phyloP scores from a whole-genome alignment of 495 filamentous ascomycete genomes.

The Penicillium ochrochloron region DNA sequence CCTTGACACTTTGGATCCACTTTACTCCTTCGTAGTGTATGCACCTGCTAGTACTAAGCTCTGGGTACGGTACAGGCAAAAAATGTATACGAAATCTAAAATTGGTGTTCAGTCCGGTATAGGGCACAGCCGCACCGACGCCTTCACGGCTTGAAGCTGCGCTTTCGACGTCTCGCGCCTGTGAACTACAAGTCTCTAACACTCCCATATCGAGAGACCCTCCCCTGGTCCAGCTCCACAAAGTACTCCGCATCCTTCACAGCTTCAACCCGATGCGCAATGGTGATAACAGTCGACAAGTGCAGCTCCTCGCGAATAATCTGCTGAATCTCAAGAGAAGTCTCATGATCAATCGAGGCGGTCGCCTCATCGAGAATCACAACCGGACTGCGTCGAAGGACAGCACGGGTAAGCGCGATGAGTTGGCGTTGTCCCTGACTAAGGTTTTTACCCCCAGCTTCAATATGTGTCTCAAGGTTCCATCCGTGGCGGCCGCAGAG shows the following conservation, averaged over 20 bases:
- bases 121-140: too few species aligned
- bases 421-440: conserved; percentile 67
- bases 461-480: conserved; percentile 58
- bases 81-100: neutral
- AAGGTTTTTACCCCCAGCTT: conserved; percentile 61
- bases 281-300: conserved; percentile 82
- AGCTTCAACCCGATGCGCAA: conserved; percentile 82
- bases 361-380: conserved; percentile 80
- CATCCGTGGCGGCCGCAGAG: conserved; percentile 58
- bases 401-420: conserved; percentile 61
- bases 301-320: conserved; percentile 74
- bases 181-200: conserved; percentile 30
- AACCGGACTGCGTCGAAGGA: conserved; percentile 61
- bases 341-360: conserved; percentile 81
- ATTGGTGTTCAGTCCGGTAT: too few species aligned
- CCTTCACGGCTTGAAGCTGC: too few species aligned
- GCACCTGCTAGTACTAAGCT: neutral
- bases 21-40: conserved; percentile 1
- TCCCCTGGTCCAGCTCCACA: conserved; percentile 70
- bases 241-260: conserved; percentile 77
- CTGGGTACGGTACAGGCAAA: too few species aligned
- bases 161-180: too few species aligned
- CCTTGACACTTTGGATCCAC: neutral
- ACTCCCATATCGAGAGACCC: conserved; percentile 46
- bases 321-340: conserved; percentile 76